Conservation (phyloP, 2,329 filamentous ascomycete species). For the Rutstroemia sp. region DNA sequence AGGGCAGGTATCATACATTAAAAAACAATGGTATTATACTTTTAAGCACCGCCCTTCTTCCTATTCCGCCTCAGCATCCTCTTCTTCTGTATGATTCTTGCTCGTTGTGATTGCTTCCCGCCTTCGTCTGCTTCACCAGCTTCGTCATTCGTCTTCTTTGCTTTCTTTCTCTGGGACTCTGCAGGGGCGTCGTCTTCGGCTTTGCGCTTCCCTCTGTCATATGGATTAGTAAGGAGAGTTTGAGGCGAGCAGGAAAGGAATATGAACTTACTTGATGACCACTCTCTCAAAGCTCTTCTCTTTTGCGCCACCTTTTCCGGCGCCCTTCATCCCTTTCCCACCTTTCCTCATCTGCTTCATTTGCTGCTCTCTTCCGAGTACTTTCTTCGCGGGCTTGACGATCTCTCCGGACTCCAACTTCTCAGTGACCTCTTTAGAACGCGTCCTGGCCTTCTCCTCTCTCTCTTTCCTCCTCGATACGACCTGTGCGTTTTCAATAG, state of each 20-base stretch:
- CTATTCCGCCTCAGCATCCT: slow-evolving; percentile 62
- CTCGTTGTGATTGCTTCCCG: slow-evolving; percentile 51
- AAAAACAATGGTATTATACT: background rate
- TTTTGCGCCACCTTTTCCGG: slow-evolving; percentile 11
- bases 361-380: slow-evolving; percentile 23
- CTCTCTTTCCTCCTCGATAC: slow-evolving; percentile 67
- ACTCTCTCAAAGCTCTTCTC: slow-evolving; percentile 21
- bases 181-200: slow-evolving; percentile 1
- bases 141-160: slow-evolving; percentile 10
- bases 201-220: slow-evolving; percentile 12
- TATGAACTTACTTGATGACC: slow-evolving; percentile 1
- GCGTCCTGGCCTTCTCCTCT: slow-evolving; percentile 47
- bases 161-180: slow-evolving; percentile 2
- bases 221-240: background rate
- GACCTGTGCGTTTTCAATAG: slow-evolving; percentile 96
- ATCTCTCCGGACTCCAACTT: slow-evolving; percentile 27
- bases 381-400: slow-evolving; percentile 29
- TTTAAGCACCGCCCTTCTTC: slow-evolving; percentile 16
- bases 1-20: background rate
- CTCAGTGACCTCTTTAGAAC: slow-evolving; percentile 29
- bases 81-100: slow-evolving; percentile 81
- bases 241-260: background rate
- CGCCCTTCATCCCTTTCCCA: slow-evolving; percentile 22
- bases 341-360: slow-evolving; percentile 32
- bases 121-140: slow-evolving; percentile 36